Conservation (phyloP, 2,329 filamentous ascomycete genomes). For the Xylariaceae sp. region DNA sequence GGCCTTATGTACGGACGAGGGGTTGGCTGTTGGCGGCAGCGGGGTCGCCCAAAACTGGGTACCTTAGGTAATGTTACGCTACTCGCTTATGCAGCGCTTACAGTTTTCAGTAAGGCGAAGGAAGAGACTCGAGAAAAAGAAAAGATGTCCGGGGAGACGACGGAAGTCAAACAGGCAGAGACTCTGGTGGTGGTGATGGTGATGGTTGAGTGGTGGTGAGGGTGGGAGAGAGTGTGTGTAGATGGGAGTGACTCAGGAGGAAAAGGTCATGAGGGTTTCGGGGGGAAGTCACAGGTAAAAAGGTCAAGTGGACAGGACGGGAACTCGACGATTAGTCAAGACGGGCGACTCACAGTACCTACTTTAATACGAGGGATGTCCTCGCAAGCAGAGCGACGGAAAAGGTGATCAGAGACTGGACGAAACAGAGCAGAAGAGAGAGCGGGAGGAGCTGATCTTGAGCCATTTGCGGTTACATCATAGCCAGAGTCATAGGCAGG, state of each 20-base stretch:
- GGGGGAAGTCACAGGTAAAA: conserved; percentile 2
- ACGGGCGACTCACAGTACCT: not conserved
- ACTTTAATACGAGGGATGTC: no score
- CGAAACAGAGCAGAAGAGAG: not conserved
- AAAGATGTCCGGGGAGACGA: not conserved
- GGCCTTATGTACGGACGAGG: not conserved
- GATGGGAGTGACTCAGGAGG: not conserved
- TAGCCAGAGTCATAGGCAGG: not conserved
- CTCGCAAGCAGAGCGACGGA: no score
- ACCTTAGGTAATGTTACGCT: not conserved
- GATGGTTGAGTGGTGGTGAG: not conserved
- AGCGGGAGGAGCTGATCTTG: not conserved
- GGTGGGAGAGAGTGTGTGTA: not conserved
- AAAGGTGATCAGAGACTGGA: not conserved
- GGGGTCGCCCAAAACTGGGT: not conserved
- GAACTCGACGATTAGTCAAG: not conserved
- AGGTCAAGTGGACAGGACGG: conserved; percentile 17
- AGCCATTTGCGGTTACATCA: not conserved
- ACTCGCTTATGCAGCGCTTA: not conserved
- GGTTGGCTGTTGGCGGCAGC: not conserved
- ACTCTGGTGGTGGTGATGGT: not conserved
- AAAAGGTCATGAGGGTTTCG: conserved; percentile 18
- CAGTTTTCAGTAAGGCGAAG: not conserved
- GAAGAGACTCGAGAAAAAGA: not conserved
- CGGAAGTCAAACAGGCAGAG: no score